Conservation (phyloP, 2,329 filamentous ascomycete genomes). For the Malbranchea zuffiana region DNA sequence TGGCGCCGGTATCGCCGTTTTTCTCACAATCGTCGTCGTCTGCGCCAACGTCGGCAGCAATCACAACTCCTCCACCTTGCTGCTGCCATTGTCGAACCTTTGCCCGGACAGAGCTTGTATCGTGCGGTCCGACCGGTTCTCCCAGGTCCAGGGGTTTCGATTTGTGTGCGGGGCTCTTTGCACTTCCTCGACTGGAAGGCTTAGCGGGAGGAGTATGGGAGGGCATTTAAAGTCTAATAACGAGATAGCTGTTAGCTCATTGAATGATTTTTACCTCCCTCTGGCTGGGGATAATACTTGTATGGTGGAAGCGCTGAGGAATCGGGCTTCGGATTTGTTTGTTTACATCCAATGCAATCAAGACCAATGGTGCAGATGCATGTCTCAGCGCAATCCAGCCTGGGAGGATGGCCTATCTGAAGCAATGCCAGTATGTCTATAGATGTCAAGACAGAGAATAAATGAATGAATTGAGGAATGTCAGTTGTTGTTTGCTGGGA, state of each 20-base stretch:
- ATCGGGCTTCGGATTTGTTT: too few relatives aligned
- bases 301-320: too few relatives aligned
- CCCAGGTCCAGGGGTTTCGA: slow-evolving; percentile 41
- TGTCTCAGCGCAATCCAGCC: too few relatives aligned
- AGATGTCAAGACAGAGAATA: too few relatives aligned
- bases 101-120: slow-evolving; percentile 59
- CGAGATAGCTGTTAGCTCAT: neutral
- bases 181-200: slow-evolving; percentile 41
- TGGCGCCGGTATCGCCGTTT: slow-evolving; percentile 18
- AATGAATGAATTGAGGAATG: too few relatives aligned
- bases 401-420: too few relatives aligned
- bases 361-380: too few relatives aligned
- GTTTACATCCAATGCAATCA: too few relatives aligned
- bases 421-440: too few relatives aligned
- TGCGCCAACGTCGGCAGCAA: slow-evolving; percentile 50
- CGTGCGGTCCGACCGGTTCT: slow-evolving; percentile 45
- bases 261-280: too few relatives aligned
- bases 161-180: slow-evolving; percentile 46
- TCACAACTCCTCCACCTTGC: slow-evolving; percentile 56
- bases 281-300: too few relatives aligned
- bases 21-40: slow-evolving; percentile 41
- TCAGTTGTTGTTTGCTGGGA: too few relatives aligned
- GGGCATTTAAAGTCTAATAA: slow-evolving; percentile 26
- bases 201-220: slow-evolving; percentile 29
- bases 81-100: slow-evolving; percentile 80